A percentile compares a stretch with the other conserved stretches of the same genome.
These are phyloP conservation scores for Lactarius vividus DNA, from an alignment of 768 basidiomycete genomes.

Conservation along the genomic window DNA sequence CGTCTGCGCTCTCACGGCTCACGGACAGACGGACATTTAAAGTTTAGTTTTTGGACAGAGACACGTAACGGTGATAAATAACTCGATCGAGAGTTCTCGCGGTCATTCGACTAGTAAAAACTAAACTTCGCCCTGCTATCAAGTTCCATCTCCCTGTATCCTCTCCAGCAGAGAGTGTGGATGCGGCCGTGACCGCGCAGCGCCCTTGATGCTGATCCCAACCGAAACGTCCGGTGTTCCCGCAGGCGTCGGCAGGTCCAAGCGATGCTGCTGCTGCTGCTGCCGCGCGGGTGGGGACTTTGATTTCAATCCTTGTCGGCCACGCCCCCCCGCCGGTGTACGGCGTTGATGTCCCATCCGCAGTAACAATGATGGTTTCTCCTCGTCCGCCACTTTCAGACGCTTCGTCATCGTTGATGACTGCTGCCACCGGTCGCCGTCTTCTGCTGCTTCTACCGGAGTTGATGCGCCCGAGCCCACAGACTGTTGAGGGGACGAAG, in stretches of 20 bases:
- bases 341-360: slow-evolving; percentile 16
- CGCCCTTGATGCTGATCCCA: slow-evolving; percentile 26
- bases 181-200: slow-evolving; percentile 17
- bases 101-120: background rate
- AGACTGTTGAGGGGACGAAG: background rate
- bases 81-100: background rate
- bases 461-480: slow-evolving; percentile 3
- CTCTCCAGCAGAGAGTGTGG: slow-evolving; percentile 22
- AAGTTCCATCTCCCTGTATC: slow-evolving; percentile 21
- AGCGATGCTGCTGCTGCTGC: slow-evolving; percentile 4
- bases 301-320: background rate
- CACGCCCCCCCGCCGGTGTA: background rate
- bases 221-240: background rate
- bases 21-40: background rate
- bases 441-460: background rate
- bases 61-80: background rate
- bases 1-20: background rate
- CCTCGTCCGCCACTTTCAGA: slow-evolving; percentile 13
- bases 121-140: background rate
- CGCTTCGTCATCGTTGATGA: background rate
- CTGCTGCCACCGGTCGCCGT: background rate
- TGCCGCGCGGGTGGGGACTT: background rate
- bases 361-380: slow-evolving; percentile 17
- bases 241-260: background rate
- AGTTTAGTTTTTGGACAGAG: background rate